Percentiles rank a stretch among this genome's conserved stretches.
Conservation (phyloP, 208 protist genomes). For the Leishmania major region DNA sequence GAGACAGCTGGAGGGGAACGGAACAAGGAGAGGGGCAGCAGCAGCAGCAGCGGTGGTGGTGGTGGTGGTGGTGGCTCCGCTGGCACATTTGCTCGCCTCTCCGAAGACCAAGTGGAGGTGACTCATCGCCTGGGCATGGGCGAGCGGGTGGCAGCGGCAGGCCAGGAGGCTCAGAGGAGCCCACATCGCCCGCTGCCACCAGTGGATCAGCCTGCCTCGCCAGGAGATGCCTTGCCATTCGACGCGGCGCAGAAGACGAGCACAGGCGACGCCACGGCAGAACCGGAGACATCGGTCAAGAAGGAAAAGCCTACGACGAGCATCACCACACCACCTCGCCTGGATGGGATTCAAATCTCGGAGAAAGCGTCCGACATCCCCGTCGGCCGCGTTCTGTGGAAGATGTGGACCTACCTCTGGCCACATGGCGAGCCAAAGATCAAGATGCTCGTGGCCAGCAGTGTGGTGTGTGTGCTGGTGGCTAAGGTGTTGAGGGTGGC, state of each 20-base stretch:
- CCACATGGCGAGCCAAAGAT: conserved; percentile 67
- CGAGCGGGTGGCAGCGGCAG: conserved; percentile 11
- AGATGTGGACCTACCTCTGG: conserved; percentile 87
- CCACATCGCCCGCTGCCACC: neutral
- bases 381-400: conserved; percentile 66
- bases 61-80: neutral
- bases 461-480: conserved; percentile 75
- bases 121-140: conserved; percentile 17
- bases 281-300: neutral
- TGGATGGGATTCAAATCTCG: conserved; percentile 48
- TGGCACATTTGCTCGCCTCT: conserved; percentile 21
- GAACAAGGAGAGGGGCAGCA: neutral
- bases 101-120: conserved; percentile 14
- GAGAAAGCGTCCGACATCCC: conserved; percentile 63
- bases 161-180: neutral
- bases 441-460: conserved; percentile 70
- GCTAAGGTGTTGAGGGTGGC: conserved; percentile 87
- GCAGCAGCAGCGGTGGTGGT: neutral
- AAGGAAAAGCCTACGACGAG: neutral
- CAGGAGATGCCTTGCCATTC: neutral
- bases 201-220: neutral
- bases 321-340: conserved; percentile 13
- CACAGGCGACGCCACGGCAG: neutral
- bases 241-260: neutral
- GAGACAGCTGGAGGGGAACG: neutral